These are phyloP conservation scores for Acarospora socialis DNA, from an alignment of 2,329 filamentous ascomycete genomes.

Conservation along the genomic window DNA sequence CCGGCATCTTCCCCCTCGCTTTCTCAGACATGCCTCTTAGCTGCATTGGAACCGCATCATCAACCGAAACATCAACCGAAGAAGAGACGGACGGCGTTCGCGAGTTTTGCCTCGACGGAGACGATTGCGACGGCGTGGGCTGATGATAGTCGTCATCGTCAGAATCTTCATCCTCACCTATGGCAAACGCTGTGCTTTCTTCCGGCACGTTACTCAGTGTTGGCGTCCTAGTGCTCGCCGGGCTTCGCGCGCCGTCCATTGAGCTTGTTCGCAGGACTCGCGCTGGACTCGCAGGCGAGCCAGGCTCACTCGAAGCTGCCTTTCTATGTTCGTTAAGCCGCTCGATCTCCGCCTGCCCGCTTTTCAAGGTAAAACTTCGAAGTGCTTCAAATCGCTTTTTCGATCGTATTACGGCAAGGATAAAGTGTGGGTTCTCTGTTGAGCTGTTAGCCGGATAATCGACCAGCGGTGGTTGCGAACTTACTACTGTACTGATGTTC, in stretches of 20 bases:
- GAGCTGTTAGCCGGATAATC: slow-evolving; percentile 14
- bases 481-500: slow-evolving; percentile 74
- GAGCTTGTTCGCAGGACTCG: slow-evolving; percentile 40
- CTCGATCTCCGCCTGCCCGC: slow-evolving; percentile 81
- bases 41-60: slow-evolving; percentile 71
- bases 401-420: slow-evolving; percentile 66
- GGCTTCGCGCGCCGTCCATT: slow-evolving; percentile 53
- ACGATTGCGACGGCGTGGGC: slow-evolving; percentile 47
- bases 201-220: slow-evolving; percentile 56
- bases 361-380: slow-evolving; percentile 78
- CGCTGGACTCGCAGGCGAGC: slow-evolving; percentile 11
- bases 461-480: slow-evolving; percentile 18
- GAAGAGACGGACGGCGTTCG: slow-evolving; percentile 55
- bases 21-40: slow-evolving; percentile 93
- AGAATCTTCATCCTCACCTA: slow-evolving; percentile 65
- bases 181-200: slow-evolving; percentile 70
- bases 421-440: slow-evolving; percentile 63
- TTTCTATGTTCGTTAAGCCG: slow-evolving; percentile 58
- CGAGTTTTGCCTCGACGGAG: slow-evolving; percentile 38
- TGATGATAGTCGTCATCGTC: slow-evolving; percentile 50
- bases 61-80: slow-evolving; percentile 56
- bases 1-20: slow-evolving; percentile 88
- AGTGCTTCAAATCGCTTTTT: slow-evolving; percentile 73
- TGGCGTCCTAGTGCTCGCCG: slow-evolving; percentile 42
- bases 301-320: slow-evolving; percentile 37